A percentile compares a stretch with the other conserved stretches of the same genome.
Conservation (phyloP, 2,329 filamentous ascomycete genomes). For the Claviceps sp. region DNA sequence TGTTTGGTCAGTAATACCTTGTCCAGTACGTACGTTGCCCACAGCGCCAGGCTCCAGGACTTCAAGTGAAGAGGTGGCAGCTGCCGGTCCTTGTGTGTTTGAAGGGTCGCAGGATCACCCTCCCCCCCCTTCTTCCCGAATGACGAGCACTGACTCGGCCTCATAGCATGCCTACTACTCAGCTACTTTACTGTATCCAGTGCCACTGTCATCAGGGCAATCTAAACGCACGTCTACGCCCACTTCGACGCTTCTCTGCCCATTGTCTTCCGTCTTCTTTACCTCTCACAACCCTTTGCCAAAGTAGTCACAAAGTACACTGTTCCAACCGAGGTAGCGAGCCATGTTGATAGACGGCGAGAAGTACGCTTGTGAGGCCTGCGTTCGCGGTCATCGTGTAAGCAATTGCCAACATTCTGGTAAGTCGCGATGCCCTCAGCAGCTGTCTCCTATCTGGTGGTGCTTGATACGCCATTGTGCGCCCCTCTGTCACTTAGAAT, state of each 20-base stretch:
- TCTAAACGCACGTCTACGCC: conserved; percentile 3
- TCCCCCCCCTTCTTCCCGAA: not conserved
- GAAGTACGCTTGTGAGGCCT: conserved; percentile 96
- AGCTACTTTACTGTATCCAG: not conserved
- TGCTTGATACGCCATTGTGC: not conserved
- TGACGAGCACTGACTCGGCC: conserved; percentile 5
- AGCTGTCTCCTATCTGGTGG: not conserved
- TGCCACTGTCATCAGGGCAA: conserved; percentile 3
- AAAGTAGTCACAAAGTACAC: not conserved
- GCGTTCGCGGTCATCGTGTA: conserved; percentile 94
- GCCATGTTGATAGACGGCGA: conserved; percentile 81
- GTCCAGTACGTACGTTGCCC: conserved; percentile 2
- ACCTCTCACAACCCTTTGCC: conserved; percentile 1
- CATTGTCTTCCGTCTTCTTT: not conserved
- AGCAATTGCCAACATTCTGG: conserved; percentile 95
- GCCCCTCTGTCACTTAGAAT: not conserved
- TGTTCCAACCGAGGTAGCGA: not conserved
- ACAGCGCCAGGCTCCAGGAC: not conserved
- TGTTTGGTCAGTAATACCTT: not conserved
- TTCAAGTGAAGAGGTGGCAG: not conserved
- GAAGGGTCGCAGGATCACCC: not conserved
- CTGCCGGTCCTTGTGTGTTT: not conserved
- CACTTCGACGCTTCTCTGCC: conserved; percentile 1
- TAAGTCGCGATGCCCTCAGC: conserved; percentile 37
- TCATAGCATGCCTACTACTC: not conserved